These are phyloP conservation scores for Fusarium sp. DNA, from an alignment of 2,329 filamentous ascomycete species.

Conservation along the genomic window DNA sequence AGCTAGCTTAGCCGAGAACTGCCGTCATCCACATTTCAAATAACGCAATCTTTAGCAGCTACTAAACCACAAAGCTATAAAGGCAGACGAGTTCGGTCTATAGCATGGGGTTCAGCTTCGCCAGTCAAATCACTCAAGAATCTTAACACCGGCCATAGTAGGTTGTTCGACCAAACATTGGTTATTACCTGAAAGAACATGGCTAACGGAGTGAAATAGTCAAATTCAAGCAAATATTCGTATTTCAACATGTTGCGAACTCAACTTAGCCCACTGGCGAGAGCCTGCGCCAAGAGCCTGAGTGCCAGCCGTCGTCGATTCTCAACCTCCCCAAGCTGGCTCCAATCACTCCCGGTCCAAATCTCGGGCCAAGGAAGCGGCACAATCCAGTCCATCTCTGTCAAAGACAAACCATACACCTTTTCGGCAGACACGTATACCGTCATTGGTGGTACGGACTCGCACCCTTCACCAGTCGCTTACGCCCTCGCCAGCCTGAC, in stretches of 20 bases:
- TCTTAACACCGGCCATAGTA: background rate
- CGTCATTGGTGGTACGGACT: background rate
- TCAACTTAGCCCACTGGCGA: background rate
- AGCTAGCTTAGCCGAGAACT: accelerated
- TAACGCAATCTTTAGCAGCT: background rate
- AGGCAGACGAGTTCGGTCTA: background rate
- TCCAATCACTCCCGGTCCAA: background rate
- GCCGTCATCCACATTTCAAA: background rate
- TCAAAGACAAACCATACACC: background rate
- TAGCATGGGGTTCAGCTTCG: background rate
- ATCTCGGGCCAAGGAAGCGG: background rate
- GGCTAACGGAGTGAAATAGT: background rate
- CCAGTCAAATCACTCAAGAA: no score
- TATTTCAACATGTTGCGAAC: background rate
- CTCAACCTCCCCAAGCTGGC: background rate
- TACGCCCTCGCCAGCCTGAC: background rate
- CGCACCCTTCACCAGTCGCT: background rate
- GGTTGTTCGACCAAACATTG: background rate
- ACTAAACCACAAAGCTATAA: background rate
- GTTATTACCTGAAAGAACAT: background rate
- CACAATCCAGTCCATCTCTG: background rate
- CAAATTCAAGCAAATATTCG: background rate
- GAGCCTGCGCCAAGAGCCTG: background rate
- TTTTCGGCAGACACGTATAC: background rate
- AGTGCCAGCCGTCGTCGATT: background rate